A percentile compares a stretch with the other conserved stretches of the same genome.
phyloP scores from a whole-genome alignment of 2,329 filamentous ascomycete species.

The Ilyonectria destructans region DNA sequence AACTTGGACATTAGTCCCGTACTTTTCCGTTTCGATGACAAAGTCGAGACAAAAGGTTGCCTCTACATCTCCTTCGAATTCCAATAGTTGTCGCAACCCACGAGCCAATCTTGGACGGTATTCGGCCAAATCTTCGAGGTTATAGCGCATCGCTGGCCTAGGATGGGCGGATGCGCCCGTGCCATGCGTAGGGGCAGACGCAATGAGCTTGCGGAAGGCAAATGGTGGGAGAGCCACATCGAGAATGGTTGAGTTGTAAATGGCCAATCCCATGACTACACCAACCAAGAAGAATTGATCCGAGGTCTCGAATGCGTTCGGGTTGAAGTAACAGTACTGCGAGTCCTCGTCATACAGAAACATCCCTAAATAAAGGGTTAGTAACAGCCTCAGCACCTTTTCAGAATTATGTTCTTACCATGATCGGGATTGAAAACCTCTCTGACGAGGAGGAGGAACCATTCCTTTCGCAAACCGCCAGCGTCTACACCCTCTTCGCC shows the following conservation, averaged over 20 bases:
- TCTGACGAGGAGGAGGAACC: slow-evolving; percentile 90
- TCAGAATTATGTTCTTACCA: slow-evolving; percentile 68
- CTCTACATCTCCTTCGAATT: slow-evolving; percentile 89
- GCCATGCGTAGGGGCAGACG: slow-evolving; percentile 78
- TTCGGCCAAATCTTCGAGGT: slow-evolving; percentile 86
- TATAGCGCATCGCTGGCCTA: slow-evolving; percentile 78
- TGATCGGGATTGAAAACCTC: slow-evolving; percentile 94
- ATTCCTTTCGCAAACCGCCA: slow-evolving; percentile 92
- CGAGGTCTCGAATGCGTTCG: slow-evolving; percentile 89
- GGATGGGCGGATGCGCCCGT: slow-evolving; percentile 70
- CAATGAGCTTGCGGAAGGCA: slow-evolving; percentile 88
- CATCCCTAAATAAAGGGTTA: slow-evolving; percentile 72
- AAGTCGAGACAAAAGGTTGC: slow-evolving; percentile 87
- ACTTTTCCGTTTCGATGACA: slow-evolving; percentile 82
- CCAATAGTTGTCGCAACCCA: slow-evolving; percentile 83
- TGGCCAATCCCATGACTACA: slow-evolving; percentile 88
- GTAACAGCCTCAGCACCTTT: slow-evolving; percentile 1
- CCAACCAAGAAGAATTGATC: slow-evolving; percentile 95
- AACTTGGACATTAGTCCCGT: slow-evolving; percentile 77
- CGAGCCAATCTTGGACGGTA: slow-evolving; percentile 83
- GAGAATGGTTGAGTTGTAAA: slow-evolving; percentile 95
- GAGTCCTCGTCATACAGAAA: slow-evolving; percentile 95
- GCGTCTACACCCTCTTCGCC: slow-evolving; percentile 95
- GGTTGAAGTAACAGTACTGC: slow-evolving; percentile 93
- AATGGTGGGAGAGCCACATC: slow-evolving; percentile 92